Evolutionary conservation across 2,329 filamentous ascomycete genomes (phyloP).

Genomic region (Onygena corvina): DNA sequence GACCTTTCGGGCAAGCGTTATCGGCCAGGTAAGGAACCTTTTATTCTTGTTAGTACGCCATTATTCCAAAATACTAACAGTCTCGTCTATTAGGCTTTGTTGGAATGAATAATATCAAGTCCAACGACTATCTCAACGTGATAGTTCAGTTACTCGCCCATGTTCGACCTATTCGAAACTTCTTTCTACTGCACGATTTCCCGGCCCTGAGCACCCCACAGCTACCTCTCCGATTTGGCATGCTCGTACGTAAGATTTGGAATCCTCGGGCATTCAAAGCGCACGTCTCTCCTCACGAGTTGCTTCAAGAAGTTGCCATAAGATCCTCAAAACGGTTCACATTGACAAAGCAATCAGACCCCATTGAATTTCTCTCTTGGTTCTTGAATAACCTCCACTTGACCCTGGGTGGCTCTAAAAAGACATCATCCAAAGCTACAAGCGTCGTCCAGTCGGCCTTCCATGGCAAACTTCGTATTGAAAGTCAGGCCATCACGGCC

Average conservation of each 20-base stretch:
- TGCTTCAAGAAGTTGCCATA: conserved; percentile 86
- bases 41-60: not conserved
- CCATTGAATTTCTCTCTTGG: conserved; percentile 93
- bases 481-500: conserved; percentile 86
- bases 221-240: conserved; percentile 76
- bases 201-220: conserved; percentile 52
- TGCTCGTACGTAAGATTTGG: conserved; percentile 92
- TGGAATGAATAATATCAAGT: conserved; percentile 99
- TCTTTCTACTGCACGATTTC: conserved; percentile 77
- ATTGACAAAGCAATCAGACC: conserved; percentile 80
- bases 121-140: conserved; percentile 97
- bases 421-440: conserved; percentile 51
- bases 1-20: conserved; percentile 77
- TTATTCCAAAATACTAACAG: not conserved
- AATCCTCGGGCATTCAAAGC: conserved; percentile 92
- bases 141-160: conserved; percentile 85
- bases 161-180: conserved; percentile 79
- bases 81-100: conserved; percentile 53
- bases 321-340: conserved; percentile 87
- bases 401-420: conserved; percentile 79
- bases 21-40: conserved; percentile 48
- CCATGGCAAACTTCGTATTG: conserved; percentile 81
- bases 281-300: conserved; percentile 92
- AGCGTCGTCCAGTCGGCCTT: conserved; percentile 88
- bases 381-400: conserved; percentile 94